Conservation (phyloP, 1,284 basidiomycete genomes). For the Phylloboletellus chloephorus region DNA sequence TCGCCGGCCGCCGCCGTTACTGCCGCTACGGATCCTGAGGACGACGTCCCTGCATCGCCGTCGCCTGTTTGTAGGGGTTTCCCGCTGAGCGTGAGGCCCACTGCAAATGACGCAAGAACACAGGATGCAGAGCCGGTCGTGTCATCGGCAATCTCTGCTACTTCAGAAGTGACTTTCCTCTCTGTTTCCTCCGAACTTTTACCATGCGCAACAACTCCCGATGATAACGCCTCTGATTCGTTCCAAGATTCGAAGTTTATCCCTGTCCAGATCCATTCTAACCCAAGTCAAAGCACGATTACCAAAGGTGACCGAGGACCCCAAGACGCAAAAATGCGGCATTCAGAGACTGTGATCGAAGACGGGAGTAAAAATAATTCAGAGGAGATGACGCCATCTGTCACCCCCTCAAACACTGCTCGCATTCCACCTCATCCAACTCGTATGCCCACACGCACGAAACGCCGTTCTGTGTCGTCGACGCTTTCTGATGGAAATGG, state of each 20-base stretch:
- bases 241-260: conserved; percentile 28
- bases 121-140: conserved; percentile 42
- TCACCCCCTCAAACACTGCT: conserved; percentile 20
- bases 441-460: conserved; percentile 90
- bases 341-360: conserved; percentile 45
- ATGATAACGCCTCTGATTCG: conserved; percentile 41
- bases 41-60: conserved; percentile 24
- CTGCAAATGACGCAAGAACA: conserved; percentile 26
- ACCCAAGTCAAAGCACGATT: conserved; percentile 50
- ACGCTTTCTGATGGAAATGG: conserved; percentile 58
- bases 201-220: conserved; percentile 53
- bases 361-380: conserved; percentile 25
- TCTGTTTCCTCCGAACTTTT: conserved; percentile 49
- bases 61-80: conserved; percentile 24
- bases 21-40: conserved; percentile 32
- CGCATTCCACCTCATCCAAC: conserved; percentile 57
- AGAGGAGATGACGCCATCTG: conserved; percentile 9
- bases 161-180: conserved; percentile 49
- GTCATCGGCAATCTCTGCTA: conserved; percentile 37
- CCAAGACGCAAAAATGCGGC: conserved; percentile 12
- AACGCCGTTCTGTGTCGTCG: conserved; percentile 89
- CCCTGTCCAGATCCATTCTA: conserved; percentile 38
- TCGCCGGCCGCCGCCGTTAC: conserved; percentile 35
- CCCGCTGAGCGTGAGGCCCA: conserved; percentile 17
- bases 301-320: conserved; percentile 18